These are phyloP conservation scores for Onygenales sp. DNA, from an alignment of 2,329 filamentous ascomycete genomes.

Conservation along the genomic window DNA sequence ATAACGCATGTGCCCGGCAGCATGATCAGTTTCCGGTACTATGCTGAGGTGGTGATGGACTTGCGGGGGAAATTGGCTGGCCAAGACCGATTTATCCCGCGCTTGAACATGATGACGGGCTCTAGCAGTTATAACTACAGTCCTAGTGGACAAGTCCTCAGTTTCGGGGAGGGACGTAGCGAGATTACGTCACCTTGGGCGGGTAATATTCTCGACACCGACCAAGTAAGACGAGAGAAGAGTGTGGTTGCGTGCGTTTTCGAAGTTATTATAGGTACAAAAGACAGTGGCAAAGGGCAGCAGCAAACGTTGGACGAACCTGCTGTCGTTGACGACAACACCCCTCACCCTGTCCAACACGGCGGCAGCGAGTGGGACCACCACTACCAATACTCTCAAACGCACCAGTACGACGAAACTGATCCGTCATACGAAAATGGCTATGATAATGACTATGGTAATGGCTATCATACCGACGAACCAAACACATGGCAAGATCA, in stretches of 20 bases:
- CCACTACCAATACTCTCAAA: neutral
- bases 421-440: slow-evolving; percentile 1
- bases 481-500: neutral
- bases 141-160: slow-evolving; percentile 29
- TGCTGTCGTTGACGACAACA: slow-evolving; percentile 20
- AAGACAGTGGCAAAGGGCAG: slow-evolving; percentile 57
- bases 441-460: neutral
- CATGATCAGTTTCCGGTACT: slow-evolving; percentile 93
- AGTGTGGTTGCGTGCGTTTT: slow-evolving; percentile 82
- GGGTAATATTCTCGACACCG: slow-evolving; percentile 73
- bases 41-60: slow-evolving; percentile 86
- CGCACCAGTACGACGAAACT: neutral
- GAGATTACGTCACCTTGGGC: slow-evolving; percentile 33
- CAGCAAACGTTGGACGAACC: slow-evolving; percentile 30
- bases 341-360: slow-evolving; percentile 13
- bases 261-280: slow-evolving; percentile 78
- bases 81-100: slow-evolving; percentile 57
- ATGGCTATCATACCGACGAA: neutral
- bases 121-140: slow-evolving; percentile 35
- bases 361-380: slow-evolving; percentile 17
- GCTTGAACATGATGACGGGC: slow-evolving; percentile 42
- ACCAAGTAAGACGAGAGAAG: slow-evolving; percentile 76
- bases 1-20: slow-evolving; percentile 81
- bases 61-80: slow-evolving; percentile 75
- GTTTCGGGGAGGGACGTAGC: slow-evolving; percentile 24